Evolutionary conservation across 2,329 filamentous ascomycete genomes (phyloP), one percentile per base, ranked within the genome.

Genomic region (Hypoxylon sp.): DNA sequence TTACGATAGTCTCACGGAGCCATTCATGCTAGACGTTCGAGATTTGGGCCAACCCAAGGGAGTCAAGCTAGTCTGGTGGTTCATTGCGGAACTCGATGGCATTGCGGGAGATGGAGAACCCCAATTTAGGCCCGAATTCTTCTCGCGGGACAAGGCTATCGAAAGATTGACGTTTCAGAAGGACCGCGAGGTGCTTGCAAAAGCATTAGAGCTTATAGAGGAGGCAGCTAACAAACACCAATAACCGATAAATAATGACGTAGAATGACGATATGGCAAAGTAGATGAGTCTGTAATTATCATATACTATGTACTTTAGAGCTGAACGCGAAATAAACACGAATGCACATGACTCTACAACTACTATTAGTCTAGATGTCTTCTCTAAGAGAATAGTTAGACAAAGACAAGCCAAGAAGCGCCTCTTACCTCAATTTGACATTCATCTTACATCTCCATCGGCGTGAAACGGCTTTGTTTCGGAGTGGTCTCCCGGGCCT

Each of bases 61-160:
- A 22, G 74, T 77, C 51, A 78, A 78, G 63, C 62, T 78, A 26
- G 76, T 78, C 24, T 78, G 77, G 77, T 78, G 77, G 76, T 78
- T 77, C 58, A 68, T 78, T n/a, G 76, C 76, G 3, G 72, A 75
- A 61, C 44, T 75, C 6, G 73, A 65, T 39, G 71, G 60, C 9
- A 48, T 64, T 4, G 60, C 13, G 0, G 74, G 69, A 26, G 65
- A 74, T 37, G 73, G 74, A 44, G 76, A 78, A 62, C 53, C 63
- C 1, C 69, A 76, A 57, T 78, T 78, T 63, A 51, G 67, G n/a
- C 52, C 75, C 9, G 22, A 54, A 9, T 78, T 77, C 55, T 59
- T 77, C 51, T 48, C 44, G 3, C 64, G 65, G 42, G 72, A 73
- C 24, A 42, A 65, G 5, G 77, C 77, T n/a, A 46, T 76, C 5